These are phyloP conservation scores for Oemleria cerasiformis DNA, from an alignment of 306 rosid species.

Conservation along the genomic window DNA sequence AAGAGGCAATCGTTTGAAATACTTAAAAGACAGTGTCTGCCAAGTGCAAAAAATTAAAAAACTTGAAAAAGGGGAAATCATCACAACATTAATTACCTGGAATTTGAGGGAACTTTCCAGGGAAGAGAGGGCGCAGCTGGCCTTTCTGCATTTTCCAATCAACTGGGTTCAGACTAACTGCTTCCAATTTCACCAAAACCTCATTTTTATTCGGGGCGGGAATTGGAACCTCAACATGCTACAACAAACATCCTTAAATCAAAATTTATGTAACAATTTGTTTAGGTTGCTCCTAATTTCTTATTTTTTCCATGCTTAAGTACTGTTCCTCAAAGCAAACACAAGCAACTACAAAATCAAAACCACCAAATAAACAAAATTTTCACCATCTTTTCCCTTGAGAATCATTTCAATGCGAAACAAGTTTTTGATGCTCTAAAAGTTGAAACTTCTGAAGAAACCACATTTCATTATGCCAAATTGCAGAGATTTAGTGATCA, in stretches of 20 bases:
- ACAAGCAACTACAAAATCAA: too few species aligned
- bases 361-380: too few species aligned
- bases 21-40: too few species aligned
- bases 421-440: too few species aligned
- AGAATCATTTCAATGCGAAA: too few species aligned
- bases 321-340: not conserved
- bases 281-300: not conserved
- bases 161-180: constrained; percentile 51
- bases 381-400: too few species aligned
- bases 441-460: too few species aligned
- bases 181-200: constrained; percentile 63
- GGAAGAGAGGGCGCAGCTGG: constrained; percentile 35
- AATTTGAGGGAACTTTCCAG: constrained; percentile 48
- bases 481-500: not conserved
- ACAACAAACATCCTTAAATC: constrained; percentile 2
- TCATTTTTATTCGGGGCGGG: constrained; percentile 52
- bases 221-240: constrained; percentile 69
- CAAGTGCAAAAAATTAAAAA: not conserved
- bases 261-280: not conserved
- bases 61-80: not conserved
- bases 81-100: constrained; percentile 39
- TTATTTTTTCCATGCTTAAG: too few species aligned
- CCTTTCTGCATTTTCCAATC: constrained; percentile 87
- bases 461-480: too few species aligned
- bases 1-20: too few species aligned